Evolutionary conservation across 371 early-diverging fungal species (phyloP).

Genomic region (Mucor sp.): DNA sequence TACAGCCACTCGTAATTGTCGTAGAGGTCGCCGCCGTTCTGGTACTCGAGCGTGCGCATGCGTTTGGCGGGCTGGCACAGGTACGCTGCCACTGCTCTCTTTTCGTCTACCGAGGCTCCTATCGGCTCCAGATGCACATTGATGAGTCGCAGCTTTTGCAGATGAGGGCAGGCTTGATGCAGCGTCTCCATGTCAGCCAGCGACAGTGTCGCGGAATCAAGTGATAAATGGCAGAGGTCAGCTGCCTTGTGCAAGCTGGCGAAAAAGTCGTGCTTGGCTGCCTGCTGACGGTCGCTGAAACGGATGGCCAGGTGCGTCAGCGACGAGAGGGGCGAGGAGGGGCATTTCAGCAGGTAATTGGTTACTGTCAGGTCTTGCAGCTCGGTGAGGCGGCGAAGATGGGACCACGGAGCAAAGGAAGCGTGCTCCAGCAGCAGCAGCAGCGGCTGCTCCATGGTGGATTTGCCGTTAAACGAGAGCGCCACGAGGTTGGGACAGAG

Average conservation of each 20-base stretch:
- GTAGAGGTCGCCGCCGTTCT: slow-evolving; percentile 7
- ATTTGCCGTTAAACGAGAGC: slow-evolving; percentile 11
- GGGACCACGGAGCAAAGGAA: slow-evolving; percentile 6
- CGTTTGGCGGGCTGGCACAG: neutral
- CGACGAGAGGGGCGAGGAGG: neutral
- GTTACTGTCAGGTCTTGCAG: slow-evolving; percentile 7
- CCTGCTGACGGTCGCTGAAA: neutral
- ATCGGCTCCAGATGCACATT: slow-evolving; percentile 7
- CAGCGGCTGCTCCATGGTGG: neutral
- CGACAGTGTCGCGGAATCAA: slow-evolving; percentile 6
- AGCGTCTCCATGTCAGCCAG: slow-evolving; percentile 16
- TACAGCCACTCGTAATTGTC: slow-evolving; percentile 15
- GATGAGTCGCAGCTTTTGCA: slow-evolving; percentile 6
- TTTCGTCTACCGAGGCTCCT: slow-evolving; percentile 2
- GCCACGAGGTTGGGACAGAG: slow-evolving; percentile 13
- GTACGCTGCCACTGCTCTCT: neutral
- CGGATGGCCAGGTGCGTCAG: slow-evolving; percentile 7
- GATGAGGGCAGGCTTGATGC: slow-evolving; percentile 12
- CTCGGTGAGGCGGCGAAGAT: slow-evolving; percentile 14
- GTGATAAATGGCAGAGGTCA: slow-evolving; percentile 6
- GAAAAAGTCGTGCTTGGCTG: slow-evolving; percentile 3
- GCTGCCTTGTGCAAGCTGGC: slow-evolving; percentile 1
- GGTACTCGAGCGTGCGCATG: slow-evolving; percentile 3
- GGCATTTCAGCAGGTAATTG: neutral
- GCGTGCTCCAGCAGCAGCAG: neutral